phyloP scores from a whole-genome alignment of 140 eudicot genomes.

The Cichorium intybus region DNA sequence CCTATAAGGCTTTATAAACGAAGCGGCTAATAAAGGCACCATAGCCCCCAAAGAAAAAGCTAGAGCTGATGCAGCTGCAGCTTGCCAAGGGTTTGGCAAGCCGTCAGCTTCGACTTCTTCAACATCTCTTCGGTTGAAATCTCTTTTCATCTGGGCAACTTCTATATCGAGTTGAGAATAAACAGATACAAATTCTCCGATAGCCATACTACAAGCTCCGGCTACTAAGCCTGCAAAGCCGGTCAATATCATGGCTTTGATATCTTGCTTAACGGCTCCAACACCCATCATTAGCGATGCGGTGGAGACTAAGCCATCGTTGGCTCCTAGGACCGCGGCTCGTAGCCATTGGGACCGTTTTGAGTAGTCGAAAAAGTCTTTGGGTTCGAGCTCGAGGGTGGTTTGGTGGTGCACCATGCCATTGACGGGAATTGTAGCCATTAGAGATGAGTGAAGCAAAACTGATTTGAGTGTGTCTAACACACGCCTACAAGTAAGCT shows the following conservation, averaged over 20 bases:
- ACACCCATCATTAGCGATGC: conserved; percentile 41
- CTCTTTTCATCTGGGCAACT: conserved; percentile 34
- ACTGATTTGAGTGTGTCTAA: conserved; percentile 25
- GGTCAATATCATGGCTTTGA: conserved; percentile 32
- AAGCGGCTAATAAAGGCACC: conserved; percentile 36
- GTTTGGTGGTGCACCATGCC: conserved; percentile 25
- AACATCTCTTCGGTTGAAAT: conserved; percentile 6
- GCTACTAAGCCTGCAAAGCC: conserved; percentile 40
- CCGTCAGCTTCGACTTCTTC: conserved; percentile 11
- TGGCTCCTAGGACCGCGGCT: conserved; percentile 42
- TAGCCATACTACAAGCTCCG: conserved; percentile 38
- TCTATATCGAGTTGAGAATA: conserved; percentile 38
- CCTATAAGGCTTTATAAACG: conserved; percentile 27
- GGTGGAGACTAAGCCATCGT: conserved; percentile 38
- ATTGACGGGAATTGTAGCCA: conserved; percentile 25
- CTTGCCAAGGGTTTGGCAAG: conserved; percentile 38
- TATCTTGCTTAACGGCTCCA: conserved; percentile 34
- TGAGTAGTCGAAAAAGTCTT: conserved; percentile 30
- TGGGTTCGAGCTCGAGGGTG: conserved; percentile 30
- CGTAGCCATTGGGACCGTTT: conserved; percentile 41
- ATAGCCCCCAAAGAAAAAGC: conserved; percentile 39
- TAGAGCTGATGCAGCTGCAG: conserved; percentile 36
- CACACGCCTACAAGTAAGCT: conserved; percentile 36
- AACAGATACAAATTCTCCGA: conserved; percentile 39
- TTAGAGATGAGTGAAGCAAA: conserved; percentile 1